These are phyloP conservation scores for Diplodia seriata DNA, from an alignment of 2,329 filamentous ascomycete genomes.

Conservation along the genomic window DNA sequence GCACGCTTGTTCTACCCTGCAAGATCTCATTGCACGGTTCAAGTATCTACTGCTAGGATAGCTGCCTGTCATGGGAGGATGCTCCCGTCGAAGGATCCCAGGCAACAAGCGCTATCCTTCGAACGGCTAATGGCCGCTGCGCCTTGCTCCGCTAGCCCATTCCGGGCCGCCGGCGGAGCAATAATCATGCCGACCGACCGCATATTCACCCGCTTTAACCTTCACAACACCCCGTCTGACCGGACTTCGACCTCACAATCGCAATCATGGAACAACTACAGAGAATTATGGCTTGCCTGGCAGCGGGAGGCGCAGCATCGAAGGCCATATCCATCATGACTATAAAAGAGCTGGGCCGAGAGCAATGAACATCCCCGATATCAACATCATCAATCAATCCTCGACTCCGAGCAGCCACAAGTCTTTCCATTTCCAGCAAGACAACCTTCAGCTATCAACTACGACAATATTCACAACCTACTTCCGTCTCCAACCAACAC, in stretches of 20 bases:
- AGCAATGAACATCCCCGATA: background rate
- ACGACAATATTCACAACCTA: background rate
- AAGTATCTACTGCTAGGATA: background rate
- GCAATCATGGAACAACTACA: background rate
- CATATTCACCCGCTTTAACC: conserved; percentile 5
- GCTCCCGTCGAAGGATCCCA: background rate
- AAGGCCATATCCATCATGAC: background rate
- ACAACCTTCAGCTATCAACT: background rate
- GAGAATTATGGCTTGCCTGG: background rate
- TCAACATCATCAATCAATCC: background rate
- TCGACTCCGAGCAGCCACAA: background rate
- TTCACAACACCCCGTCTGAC: background rate
- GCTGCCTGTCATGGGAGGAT: background rate
- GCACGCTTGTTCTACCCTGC: background rate
- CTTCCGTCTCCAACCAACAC: background rate
- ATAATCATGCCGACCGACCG: conserved; percentile 8
- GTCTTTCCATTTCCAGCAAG: background rate
- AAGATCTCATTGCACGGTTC: background rate
- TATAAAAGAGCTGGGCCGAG: conserved; percentile 8
- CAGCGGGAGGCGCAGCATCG: background rate
- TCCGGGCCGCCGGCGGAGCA: conserved; percentile 1
- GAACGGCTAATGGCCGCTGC: background rate
- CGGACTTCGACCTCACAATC: background rate
- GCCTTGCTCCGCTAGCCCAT: background rate
- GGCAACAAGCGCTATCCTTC: background rate